Base-by-base conservation (phyloP, 116 monocot genomes). In the Zostera marina region DNA sequence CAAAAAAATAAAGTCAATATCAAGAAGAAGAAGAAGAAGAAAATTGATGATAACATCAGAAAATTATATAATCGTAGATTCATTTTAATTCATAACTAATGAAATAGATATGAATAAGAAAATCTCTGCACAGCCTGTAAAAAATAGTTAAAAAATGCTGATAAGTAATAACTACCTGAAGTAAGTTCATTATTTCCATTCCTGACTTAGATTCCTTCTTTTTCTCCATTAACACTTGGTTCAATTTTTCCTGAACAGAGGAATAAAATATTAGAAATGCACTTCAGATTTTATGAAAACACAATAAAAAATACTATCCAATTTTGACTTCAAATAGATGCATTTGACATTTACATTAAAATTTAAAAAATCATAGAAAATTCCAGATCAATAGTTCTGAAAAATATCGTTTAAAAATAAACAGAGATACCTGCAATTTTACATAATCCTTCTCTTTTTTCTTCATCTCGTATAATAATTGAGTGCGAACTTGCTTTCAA, bases 381-480 rank as follows among this genome's bases (percentile, higher is more conserved):
- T 32, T 32, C 5, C 32, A 32, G 32, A 3, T 32, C 32, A 32
- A 32, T 32, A 32, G 32, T 32, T 32, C 32, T 32, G 32, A 1
- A 32, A 32, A 59, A 11, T 7, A 42, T 14, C 17, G 20, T 4
- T 42, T 59, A 21, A 22, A 24, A 54, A 13, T n/a, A 53, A 54
- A 15, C 21, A 67, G 55, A 21, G 10, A 42, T 76, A 89, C 96
- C 96, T 96, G 89, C 75, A 96, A 66, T 57, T 96, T 96, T 54
- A 89, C 73, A 53, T 96, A 96, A 65, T 96, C 96, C 72, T 96
- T 96, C 61, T 96, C 96, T 60, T 82, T 96, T 65, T 96, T 96
- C 81, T 89, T 96, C 96, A 89, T 96, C 72, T 96, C 96, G 74
- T 96, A 83, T 56, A 96, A 76, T 69, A 85, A 89, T 64, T 96